Percentiles rank a stretch among this genome's conserved stretches.
These are phyloP conservation scores for Starmerella ratchasimensis DNA, from an alignment of 805 yeast species.

Conservation along the genomic window DNA sequence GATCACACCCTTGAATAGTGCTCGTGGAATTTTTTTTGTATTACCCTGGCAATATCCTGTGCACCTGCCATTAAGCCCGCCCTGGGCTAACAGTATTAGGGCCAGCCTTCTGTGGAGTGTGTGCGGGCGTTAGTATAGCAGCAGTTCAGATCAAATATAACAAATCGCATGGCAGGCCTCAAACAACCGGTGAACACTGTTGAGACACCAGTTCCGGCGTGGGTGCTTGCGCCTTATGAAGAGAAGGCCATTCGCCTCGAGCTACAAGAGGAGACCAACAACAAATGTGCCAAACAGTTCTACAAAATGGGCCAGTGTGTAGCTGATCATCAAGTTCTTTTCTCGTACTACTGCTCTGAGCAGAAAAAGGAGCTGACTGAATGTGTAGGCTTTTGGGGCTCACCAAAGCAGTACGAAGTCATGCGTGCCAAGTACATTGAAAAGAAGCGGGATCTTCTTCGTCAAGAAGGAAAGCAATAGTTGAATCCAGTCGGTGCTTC, in stretches of 20 bases:
- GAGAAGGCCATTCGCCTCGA: slow-evolving; percentile 26
- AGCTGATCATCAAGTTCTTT: slow-evolving; percentile 25
- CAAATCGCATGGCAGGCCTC: too few species aligned
- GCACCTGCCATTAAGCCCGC: too few species aligned
- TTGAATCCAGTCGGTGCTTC: not conserved
- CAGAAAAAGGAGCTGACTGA: slow-evolving; percentile 25
- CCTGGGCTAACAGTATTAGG: too few species aligned
- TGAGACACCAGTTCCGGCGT: slow-evolving; percentile 25
- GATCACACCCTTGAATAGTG: too few species aligned
- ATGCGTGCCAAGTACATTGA: slow-evolving; percentile 23
- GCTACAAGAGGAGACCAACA: slow-evolving; percentile 25
- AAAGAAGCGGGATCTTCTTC: slow-evolving; percentile 21
- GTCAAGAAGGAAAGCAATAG: slow-evolving; percentile 14
- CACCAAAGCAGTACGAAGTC: slow-evolving; percentile 22
- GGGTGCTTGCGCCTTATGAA: slow-evolving; percentile 30
- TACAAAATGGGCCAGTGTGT: slow-evolving; percentile 25
- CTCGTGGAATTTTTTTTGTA: too few species aligned
- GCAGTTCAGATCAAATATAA: too few species aligned
- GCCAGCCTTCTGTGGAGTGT: too few species aligned
- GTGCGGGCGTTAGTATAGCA: too few species aligned
- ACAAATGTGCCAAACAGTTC: slow-evolving; percentile 24
- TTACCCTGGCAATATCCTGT: too few species aligned
- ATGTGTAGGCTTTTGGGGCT: slow-evolving; percentile 28
- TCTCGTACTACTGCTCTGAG: slow-evolving; percentile 28
- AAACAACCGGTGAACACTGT: too few species aligned